Conservation (phyloP, 2,329 filamentous ascomycete genomes). For the Cercospora beticola region DNA sequence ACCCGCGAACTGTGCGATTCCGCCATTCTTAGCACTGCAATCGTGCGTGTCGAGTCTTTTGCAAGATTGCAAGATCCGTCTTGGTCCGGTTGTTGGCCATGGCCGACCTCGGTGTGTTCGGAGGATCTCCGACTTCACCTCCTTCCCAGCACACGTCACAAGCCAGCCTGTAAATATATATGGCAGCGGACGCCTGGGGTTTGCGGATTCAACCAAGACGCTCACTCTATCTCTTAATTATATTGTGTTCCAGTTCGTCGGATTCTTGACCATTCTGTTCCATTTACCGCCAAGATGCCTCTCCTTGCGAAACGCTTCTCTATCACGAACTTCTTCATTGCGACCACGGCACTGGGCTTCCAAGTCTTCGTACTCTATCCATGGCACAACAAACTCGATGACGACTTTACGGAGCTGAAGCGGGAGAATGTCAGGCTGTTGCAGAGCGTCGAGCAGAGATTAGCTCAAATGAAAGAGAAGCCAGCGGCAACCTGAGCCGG, state of each 20-base stretch:
- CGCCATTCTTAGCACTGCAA: neutral
- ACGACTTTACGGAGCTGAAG: conserved; percentile 27
- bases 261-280: neutral
- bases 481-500: neutral
- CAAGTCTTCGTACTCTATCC: conserved; percentile 32
- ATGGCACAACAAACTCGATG: conserved; percentile 31
- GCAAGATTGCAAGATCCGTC: neutral
- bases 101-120: neutral
- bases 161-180: neutral
- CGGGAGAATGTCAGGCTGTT: conserved; percentile 24
- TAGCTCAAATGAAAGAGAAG: conserved; percentile 7
- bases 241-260: neutral
- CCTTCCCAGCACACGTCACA: neutral
- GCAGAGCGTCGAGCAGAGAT: conserved; percentile 12
- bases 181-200: neutral
- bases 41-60: neutral
- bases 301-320: conserved; percentile 27
- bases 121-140: conserved; percentile 13
- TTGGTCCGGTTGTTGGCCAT: neutral
- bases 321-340: conserved; percentile 30
- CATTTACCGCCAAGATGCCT: conserved; percentile 18
- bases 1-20: neutral
- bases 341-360: conserved; percentile 27
- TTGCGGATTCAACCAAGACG: neutral
- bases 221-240: neutral